Evolutionary conservation across 768 basidiomycete genomes (phyloP).

Genomic region (Hydnomerulius pinastri): DNA sequence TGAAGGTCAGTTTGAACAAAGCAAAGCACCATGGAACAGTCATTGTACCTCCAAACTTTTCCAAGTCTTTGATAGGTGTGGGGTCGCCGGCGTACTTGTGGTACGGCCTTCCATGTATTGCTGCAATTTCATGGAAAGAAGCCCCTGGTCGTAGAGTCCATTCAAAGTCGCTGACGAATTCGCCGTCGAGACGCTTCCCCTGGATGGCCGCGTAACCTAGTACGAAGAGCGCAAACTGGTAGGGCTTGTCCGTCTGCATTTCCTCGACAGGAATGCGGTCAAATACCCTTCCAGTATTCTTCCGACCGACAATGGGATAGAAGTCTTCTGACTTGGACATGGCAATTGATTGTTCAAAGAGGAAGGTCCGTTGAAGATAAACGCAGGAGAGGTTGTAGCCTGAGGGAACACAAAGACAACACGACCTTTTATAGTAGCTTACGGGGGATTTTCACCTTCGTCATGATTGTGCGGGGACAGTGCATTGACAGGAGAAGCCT

Average conservation of each 20-base stretch:
- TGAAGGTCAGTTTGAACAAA: background rate
- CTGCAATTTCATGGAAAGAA: conserved; percentile 25
- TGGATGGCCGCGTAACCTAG: conserved; percentile 5
- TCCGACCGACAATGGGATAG: conserved; percentile 18
- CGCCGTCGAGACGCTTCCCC: background rate
- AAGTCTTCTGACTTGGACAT: background rate
- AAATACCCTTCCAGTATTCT: conserved; percentile 5
- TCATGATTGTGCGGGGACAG: too few species aligned
- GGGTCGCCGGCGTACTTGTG: conserved; percentile 25
- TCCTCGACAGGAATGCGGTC: conserved; percentile 13
- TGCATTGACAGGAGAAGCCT: too few species aligned
- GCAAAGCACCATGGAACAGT: background rate
- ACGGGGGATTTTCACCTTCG: background rate
- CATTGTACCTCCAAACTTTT: conserved; percentile 25
- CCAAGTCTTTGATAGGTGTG: conserved; percentile 13
- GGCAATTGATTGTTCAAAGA: background rate
- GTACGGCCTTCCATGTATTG: conserved; percentile 27
- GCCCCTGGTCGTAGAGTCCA: conserved; percentile 7
- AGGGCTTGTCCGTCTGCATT: conserved; percentile 6
- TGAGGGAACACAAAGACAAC: background rate
- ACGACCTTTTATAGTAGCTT: background rate
- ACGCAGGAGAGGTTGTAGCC: background rate
- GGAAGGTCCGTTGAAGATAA: too few species aligned
- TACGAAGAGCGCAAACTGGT: conserved; percentile 21
- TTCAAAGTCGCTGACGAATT: conserved; percentile 5